A percentile compares a stretch with the other conserved stretches of the same genome.
Evolutionary conservation across 208 protist species (phyloP).

Genomic region (Wallacemonas collosoma): DNA sequence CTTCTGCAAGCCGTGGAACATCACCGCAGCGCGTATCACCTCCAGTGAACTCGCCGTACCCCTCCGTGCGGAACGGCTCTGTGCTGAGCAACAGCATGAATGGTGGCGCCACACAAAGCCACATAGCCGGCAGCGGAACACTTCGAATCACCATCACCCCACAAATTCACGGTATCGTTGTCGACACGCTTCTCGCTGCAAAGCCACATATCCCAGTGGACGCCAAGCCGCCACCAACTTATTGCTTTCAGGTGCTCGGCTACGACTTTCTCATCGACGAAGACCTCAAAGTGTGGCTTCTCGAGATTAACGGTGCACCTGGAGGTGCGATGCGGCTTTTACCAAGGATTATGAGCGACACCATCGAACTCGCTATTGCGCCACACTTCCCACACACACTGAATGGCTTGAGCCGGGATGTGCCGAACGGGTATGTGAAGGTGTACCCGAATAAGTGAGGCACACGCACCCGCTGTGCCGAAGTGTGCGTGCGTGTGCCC

Average conservation of each 20-base stretch:
- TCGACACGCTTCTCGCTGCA: conserved; percentile 60
- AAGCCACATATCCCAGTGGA: conserved; percentile 44
- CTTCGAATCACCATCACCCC: conserved; percentile 65
- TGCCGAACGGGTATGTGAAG: conserved; percentile 56
- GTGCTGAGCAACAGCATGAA: conserved; percentile 1
- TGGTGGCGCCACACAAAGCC: not conserved
- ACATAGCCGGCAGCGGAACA: conserved; percentile 22
- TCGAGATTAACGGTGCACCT: conserved; percentile 71
- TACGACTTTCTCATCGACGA: conserved; percentile 81
- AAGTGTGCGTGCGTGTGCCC: no score
- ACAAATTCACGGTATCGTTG: conserved; percentile 75
- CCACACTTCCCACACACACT: conserved; percentile 59
- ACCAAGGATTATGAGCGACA: conserved; percentile 63
- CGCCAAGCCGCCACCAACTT: conserved; percentile 33
- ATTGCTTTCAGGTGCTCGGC: conserved; percentile 71
- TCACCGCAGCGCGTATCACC: conserved; percentile 9
- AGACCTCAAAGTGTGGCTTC: conserved; percentile 59
- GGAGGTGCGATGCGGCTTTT: conserved; percentile 58
- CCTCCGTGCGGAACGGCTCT: conserved; percentile 8
- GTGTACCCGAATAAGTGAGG: conserved; percentile 38
- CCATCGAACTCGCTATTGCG: conserved; percentile 67
- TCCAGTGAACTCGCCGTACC: conserved; percentile 16
- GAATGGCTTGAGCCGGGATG: conserved; percentile 25
- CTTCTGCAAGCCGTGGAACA: not conserved
- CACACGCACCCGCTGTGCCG: not conserved